phyloP scores from a whole-genome alignment of 768 basidiomycete genomes.

The Auricularia cornea region DNA sequence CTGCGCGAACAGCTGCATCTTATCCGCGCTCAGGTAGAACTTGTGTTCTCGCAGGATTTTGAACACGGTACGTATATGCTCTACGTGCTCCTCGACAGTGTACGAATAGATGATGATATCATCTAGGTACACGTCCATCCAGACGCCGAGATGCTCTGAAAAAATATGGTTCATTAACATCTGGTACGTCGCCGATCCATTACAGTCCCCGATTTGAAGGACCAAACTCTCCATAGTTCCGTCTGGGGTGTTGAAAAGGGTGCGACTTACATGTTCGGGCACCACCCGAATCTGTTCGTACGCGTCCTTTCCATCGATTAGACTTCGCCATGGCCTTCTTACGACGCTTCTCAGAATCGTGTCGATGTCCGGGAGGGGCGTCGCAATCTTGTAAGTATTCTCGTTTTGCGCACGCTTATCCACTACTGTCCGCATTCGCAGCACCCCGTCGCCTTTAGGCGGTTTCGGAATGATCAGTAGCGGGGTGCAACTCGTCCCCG shows the following conservation, averaged over 20 bases:
- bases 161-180: conserved; percentile 36
- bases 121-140: conserved; percentile 29
- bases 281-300: conserved; percentile 25
- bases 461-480: conserved; percentile 27
- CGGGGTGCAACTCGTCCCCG: conserved; percentile 20
- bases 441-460: conserved; percentile 8
- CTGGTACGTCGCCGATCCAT: conserved; percentile 33
- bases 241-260: conserved; percentile 28
- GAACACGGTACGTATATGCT: conserved; percentile 25
- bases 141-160: conserved; percentile 18
- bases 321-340: conserved; percentile 10
- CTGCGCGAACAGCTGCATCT: conserved; percentile 21
- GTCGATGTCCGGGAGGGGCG: conserved; percentile 22
- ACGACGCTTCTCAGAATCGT: conserved; percentile 17
- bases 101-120: conserved; percentile 28
- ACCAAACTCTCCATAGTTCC: conserved; percentile 38
- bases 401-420: conserved; percentile 23
- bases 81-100: conserved; percentile 20
- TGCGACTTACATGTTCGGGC: conserved; percentile 10
- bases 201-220: conserved; percentile 27
- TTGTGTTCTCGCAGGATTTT: conserved; percentile 24
- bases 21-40: conserved; percentile 28
- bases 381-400: conserved; percentile 22
- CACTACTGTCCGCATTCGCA: conserved; percentile 15
- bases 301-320: conserved; percentile 23